These are phyloP conservation scores for Mycosphaerella sp. DNA, from an alignment of 2,329 filamentous ascomycete species.

Conservation along the genomic window DNA sequence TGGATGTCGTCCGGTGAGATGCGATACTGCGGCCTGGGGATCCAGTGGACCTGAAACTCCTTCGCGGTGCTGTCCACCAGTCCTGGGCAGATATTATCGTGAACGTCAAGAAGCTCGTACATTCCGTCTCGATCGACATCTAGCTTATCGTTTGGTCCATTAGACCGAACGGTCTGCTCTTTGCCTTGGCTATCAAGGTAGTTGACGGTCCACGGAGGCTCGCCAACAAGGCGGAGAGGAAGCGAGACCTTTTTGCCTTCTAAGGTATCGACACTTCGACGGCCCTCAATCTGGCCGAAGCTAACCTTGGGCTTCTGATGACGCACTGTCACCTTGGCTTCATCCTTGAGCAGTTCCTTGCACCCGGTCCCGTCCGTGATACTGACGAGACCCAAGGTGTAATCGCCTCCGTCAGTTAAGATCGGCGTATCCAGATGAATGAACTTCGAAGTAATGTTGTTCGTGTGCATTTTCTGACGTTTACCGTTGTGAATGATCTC, in stretches of 20 bases:
- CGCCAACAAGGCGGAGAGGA: slow-evolving; percentile 78
- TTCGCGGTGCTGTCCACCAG: slow-evolving; percentile 67
- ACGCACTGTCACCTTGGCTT: slow-evolving; percentile 76
- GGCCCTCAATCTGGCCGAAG: slow-evolving; percentile 81
- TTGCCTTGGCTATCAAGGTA: slow-evolving; percentile 50
- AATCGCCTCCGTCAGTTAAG: slow-evolving; percentile 77
- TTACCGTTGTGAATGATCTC: slow-evolving; percentile 87
- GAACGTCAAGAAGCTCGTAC: slow-evolving; percentile 73
- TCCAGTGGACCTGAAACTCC: slow-evolving; percentile 76
- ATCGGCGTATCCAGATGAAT: slow-evolving; percentile 69
- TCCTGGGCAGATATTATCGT: slow-evolving; percentile 75
- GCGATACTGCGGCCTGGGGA: slow-evolving; percentile 64
- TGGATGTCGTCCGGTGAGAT: slow-evolving; percentile 59
- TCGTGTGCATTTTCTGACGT: slow-evolving; percentile 61
- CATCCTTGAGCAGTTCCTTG: slow-evolving; percentile 77
- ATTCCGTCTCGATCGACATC: slow-evolving; percentile 46
- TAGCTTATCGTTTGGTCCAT: slow-evolving; percentile 30
- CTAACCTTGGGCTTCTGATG: slow-evolving; percentile 79
- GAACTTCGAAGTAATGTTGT: slow-evolving; percentile 55
- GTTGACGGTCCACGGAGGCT: slow-evolving; percentile 72
- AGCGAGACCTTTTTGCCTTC: slow-evolving; percentile 68
- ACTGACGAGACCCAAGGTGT: slow-evolving; percentile 76
- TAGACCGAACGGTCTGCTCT: slow-evolving; percentile 38
- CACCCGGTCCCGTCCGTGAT: slow-evolving; percentile 83
- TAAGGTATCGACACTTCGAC: slow-evolving; percentile 65